These are phyloP conservation scores for Cyberlindnera lachancei DNA, from an alignment of 805 yeast species.

Conservation along the genomic window DNA sequence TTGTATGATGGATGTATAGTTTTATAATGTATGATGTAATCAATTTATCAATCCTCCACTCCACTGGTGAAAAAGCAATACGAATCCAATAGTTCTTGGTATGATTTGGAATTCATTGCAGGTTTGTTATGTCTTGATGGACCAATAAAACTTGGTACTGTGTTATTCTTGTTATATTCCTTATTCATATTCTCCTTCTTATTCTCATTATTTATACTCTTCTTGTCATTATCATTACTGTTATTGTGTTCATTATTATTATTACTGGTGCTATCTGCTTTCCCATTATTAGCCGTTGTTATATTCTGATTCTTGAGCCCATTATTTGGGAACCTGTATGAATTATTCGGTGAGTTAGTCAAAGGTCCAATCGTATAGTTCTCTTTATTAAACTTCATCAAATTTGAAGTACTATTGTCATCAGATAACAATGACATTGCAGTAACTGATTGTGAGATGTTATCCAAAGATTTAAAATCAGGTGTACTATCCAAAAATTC, in stretches of 20 bases:
- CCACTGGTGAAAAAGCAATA: constrained; percentile 49
- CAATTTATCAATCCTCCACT: no score
- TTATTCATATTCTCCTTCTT: constrained; percentile 5
- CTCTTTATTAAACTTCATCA: constrained; percentile 3
- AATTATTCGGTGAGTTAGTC: no score
- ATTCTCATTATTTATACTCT: no score
- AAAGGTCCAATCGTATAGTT: background rate
- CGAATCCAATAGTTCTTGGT: constrained; percentile 48
- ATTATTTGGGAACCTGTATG: no score
- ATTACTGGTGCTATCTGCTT: no score
- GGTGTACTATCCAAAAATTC: constrained; percentile 5
- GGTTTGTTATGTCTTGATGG: constrained; percentile 21
- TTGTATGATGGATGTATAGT: no score
- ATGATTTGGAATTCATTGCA: constrained; percentile 41
- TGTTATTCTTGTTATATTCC: background rate
- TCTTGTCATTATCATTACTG: no score
- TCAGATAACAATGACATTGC: constrained; percentile 9
- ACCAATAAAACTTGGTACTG: background rate
- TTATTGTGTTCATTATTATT: no score
- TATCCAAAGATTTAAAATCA: constrained; percentile 7
- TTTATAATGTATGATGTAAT: no score
- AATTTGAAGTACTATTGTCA: constrained; percentile 4
- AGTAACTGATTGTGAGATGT: constrained; percentile 4
- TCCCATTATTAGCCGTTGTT: no score
- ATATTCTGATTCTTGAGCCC: no score